Evolutionary conservation across 345 rosid genomes (phyloP), one percentile per base, ranked within the genome.

Genomic region (Triadica sebifera): DNA sequence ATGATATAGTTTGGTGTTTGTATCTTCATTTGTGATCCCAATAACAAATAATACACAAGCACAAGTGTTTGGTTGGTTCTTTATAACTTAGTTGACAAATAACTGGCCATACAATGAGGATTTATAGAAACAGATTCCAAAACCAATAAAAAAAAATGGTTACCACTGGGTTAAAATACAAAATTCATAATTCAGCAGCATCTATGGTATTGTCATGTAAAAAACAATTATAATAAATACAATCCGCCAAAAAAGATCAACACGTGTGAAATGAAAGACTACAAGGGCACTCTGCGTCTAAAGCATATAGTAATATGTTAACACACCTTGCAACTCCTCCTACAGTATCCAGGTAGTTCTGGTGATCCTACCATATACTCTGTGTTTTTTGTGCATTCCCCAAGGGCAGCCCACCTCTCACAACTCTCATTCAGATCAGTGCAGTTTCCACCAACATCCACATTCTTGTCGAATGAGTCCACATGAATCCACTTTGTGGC

Each of bases 401-500:
- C 98, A 12, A 92, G 91, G 39, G 87, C 91, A 69, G 97, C 91
- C 98, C 97, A 94, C 79, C 90, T 88, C 71, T 89, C 95, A 41
- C 98, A 94, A 77, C 97, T 91, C 52, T 80, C 90, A 24, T 91
- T 92, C 70, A 56, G 8, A 73, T 94, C 97, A 0, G 87, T 81
- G 81, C 97, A 94, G 86, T 74, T 89, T 76, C 95, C 95, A 5
- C 78, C 86, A 9, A 73, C 82, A 1, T 81, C 80, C 70, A 90
- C 15, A 10, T 77, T 78, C 87, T 89, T 89, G 72, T 88, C 93
- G 38, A 92, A 94, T 12, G 97, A 89, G 79, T 92, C 95, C 29
- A 91, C 97, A 56, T 94, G 98, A 74, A 94, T 87, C 98, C 98
- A 94, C 83, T 94, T 94, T 0, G 98, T 94, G 11, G 98, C 98